Evolutionary conservation across 768 basidiomycete species (phyloP).

Genomic region (Hypholoma fasciculare): DNA sequence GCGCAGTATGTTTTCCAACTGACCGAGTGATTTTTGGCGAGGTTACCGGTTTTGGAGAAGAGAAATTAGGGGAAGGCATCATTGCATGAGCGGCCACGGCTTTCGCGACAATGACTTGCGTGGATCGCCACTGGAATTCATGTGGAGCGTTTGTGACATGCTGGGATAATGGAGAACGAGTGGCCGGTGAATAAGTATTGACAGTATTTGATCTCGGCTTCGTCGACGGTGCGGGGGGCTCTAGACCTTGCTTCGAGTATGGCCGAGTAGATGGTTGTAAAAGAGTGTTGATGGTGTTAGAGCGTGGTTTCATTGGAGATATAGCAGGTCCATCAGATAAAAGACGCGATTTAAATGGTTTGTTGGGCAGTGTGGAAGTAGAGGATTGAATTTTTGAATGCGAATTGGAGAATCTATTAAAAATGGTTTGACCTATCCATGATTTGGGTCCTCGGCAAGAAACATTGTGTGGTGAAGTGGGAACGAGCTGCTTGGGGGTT

Average conservation of each 20-base stretch:
- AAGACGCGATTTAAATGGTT: background rate
- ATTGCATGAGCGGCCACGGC: too few species aligned
- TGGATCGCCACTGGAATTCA: background rate
- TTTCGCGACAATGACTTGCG: too few species aligned
- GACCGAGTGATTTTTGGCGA: background rate
- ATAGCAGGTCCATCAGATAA: background rate
- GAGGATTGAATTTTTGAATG: background rate
- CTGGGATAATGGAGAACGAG: constrained; percentile 20
- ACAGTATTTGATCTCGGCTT: constrained; percentile 23
- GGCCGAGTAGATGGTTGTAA: constrained; percentile 6
- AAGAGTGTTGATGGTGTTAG: constrained; percentile 10
- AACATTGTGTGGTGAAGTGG: background rate
- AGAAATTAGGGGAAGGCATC: too few species aligned
- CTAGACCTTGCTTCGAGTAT: constrained; percentile 6
- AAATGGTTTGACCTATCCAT: background rate
- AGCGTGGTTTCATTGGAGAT: constrained; percentile 12
- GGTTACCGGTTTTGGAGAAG: background rate
- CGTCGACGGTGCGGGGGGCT: constrained; percentile 1
- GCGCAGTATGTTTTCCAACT: background rate
- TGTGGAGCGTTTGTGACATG: constrained; percentile 13
- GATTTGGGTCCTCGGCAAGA: background rate
- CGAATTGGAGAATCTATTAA: background rate
- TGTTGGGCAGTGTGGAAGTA: background rate
- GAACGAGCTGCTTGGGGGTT: too few species aligned
- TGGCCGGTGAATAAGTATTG: constrained; percentile 18